Base-by-base conservation (phyloP, 305 asterid genomes). In the Coffea humblotiana region DNA sequence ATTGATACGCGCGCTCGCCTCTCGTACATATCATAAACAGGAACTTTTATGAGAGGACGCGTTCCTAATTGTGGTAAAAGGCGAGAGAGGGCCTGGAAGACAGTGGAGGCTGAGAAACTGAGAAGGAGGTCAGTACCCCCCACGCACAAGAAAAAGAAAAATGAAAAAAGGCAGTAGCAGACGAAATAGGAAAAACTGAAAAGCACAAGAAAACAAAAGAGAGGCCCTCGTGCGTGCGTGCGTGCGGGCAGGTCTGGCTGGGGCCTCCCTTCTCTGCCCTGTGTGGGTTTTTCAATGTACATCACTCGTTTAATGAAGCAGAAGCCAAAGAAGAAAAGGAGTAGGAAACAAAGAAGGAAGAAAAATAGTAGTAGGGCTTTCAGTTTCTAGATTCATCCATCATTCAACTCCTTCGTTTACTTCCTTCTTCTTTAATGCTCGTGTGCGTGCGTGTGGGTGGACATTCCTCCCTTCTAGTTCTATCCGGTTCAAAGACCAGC, bases 161-260 rank as follows among this genome's bases (percentile, higher is more conserved):
- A 25, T 35, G 4, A 43, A 23, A 27, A 43, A 23, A 37, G 35
- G 49, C 21, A 72, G 65, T 21, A 43, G 71, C 64, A 51, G 48
- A 76, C n/a, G 35, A 65, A 76, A 3, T 70, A 56, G 45, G 54
- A 75, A 63, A 78, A 40, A 40, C 43, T 40, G 43, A 40, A 40
- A 89, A 82, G 90, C 87, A 85, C 82, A 90, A 86, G 82, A 87
- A 69, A 85, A 88, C 95, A 88, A 93, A 90, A 88, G 72, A 90
- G 85, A 90, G 93, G 92, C 89, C 92, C 97, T 89, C 92, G 95
- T 89, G 97, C 94, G 95, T 89, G 97, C 94, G 95, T 89, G 97
- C 94, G 73, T 77, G 79, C 73, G 49, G 67, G 37, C 49, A 77
- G 61, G n/a, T 60, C 52, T 48, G 52, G 52, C 79, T 64, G 47